Conservation (phyloP, 2,329 filamentous ascomycete genomes). For the Passalora sequoiae region DNA sequence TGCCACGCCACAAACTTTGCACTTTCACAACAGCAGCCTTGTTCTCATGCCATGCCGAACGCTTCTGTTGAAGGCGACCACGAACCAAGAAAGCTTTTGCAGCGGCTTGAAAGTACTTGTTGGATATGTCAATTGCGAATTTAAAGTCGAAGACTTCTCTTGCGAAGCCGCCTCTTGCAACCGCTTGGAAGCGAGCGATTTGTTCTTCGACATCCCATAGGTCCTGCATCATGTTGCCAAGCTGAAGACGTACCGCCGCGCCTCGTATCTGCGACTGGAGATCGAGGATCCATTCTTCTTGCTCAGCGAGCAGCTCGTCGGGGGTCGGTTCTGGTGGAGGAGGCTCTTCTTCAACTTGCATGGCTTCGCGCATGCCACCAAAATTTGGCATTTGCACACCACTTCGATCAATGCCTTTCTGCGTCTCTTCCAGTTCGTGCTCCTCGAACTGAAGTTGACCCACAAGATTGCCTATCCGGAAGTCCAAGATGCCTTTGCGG, state of each 20-base stretch:
- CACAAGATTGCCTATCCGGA: constrained; percentile 92
- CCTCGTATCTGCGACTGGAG: constrained; percentile 84
- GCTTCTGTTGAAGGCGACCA: constrained; percentile 55
- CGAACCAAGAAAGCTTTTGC: constrained; percentile 72
- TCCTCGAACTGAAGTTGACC: constrained; percentile 96
- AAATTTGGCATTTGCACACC: constrained; percentile 97
- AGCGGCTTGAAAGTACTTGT: constrained; percentile 71
- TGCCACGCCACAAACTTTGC: constrained; percentile 73
- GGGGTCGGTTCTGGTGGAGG: constrained; percentile 78
- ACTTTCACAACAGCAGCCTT: constrained; percentile 64
- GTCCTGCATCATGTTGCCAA: constrained; percentile 78
- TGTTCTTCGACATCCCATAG: constrained; percentile 81
- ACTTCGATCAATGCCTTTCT: constrained; percentile 93
- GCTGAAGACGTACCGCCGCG: constrained; percentile 67
- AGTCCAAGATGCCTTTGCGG: constrained; percentile 88
- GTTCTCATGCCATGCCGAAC: constrained; percentile 66
- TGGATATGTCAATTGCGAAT: constrained; percentile 75
- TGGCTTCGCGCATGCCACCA: constrained; percentile 92
- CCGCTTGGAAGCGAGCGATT: constrained; percentile 76
- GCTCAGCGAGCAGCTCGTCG: constrained; percentile 76
- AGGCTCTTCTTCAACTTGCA: constrained; percentile 76
- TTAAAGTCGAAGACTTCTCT: constrained; percentile 78
- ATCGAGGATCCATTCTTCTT: constrained; percentile 66
- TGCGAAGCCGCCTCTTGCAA: constrained; percentile 80
- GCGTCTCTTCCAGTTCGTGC: constrained; percentile 92